Evolutionary conservation across 2,329 filamentous ascomycete genomes (phyloP).

Genomic region (Emmonsia crescens): DNA sequence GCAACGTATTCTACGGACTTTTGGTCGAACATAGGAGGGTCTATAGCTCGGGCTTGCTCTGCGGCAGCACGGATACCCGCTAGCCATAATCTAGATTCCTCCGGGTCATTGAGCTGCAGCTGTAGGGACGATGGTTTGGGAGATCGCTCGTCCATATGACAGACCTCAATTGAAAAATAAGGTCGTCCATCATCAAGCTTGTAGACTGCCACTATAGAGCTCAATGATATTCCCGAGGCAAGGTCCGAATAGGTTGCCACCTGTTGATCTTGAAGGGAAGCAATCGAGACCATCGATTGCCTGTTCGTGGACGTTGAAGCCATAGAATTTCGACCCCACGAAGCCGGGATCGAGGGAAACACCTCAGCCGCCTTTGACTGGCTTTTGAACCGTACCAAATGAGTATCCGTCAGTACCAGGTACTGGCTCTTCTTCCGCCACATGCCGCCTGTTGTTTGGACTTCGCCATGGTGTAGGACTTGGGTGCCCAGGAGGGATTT

Average conservation of each 20-base stretch:
- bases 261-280: constrained; percentile 52
- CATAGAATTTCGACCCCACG: constrained; percentile 31
- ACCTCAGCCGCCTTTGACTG: constrained; percentile 54
- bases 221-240: constrained; percentile 46
- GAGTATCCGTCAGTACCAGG: constrained; percentile 57
- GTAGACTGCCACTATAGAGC: constrained; percentile 57
- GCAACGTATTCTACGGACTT: constrained; percentile 52
- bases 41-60: constrained; percentile 43
- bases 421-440: constrained; percentile 66
- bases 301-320: constrained; percentile 29
- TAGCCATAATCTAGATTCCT: constrained; percentile 57
- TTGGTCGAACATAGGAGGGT: constrained; percentile 44
- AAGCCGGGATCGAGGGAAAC: constrained; percentile 44
- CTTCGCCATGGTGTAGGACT: constrained; percentile 57
- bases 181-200: constrained; percentile 56
- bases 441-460: constrained; percentile 58
- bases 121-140: constrained; percentile 50
- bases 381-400: constrained; percentile 58
- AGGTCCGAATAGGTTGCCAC: constrained; percentile 46
- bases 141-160: constrained; percentile 55
- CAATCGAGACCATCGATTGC: constrained; percentile 49
- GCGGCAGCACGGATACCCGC: constrained; percentile 50
- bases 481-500: constrained; percentile 32
- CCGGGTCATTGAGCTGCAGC: constrained; percentile 52
- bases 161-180: constrained; percentile 56